A percentile compares a stretch with the other conserved stretches of the same genome.
phyloP scores from a whole-genome alignment of 2,329 filamentous ascomycete species.

The Cucurbitaria berberidis region DNA sequence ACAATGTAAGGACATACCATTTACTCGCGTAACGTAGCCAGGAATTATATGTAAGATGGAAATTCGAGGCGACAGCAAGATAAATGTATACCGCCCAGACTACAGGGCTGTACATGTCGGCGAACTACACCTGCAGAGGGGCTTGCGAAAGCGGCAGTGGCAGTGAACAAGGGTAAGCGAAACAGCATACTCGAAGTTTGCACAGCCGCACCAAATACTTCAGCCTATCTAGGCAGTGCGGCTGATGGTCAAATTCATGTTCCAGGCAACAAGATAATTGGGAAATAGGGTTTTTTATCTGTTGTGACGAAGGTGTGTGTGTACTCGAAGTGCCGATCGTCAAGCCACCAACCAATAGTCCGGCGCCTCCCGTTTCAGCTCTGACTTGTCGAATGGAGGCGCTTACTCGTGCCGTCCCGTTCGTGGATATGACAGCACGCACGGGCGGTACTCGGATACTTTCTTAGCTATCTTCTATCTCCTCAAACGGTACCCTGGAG shows the following conservation, averaged over 20 bases:
- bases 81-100: background rate
- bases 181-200: background rate
- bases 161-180: constrained; percentile 2
- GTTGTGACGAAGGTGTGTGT: too few species aligned
- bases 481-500: too few species aligned
- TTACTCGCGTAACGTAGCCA: too few species aligned
- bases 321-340: background rate
- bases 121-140: background rate
- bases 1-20: too few species aligned
- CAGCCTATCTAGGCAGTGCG: background rate
- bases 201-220: background rate
- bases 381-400: too few species aligned
- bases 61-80: background rate
- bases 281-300: too few species aligned
- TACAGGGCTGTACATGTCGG: background rate
- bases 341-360: background rate
- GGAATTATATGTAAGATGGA: background rate
- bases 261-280: too few species aligned
- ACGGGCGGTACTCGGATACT: too few species aligned
- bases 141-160: background rate
- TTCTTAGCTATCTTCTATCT: too few species aligned
- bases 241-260: background rate
- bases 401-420: too few species aligned
- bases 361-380: constrained; percentile 2
- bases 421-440: too few species aligned